Base-by-base conservation (phyloP, 2,329 filamentous ascomycete species). In the Microdochium paspali region DNA sequence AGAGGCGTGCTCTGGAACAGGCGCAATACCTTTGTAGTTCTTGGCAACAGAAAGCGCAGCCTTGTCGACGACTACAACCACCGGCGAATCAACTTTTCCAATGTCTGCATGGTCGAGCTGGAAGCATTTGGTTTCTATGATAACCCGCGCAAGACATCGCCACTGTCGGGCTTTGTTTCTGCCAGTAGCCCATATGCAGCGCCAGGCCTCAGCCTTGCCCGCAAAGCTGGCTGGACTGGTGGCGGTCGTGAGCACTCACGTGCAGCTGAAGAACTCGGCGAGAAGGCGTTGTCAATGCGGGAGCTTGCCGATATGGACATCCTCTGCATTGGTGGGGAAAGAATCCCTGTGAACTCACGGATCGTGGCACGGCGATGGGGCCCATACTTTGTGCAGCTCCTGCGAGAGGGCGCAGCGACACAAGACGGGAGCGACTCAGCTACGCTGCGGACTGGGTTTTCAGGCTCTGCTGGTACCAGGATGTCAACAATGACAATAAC, bases 1-100 rank as follows among this genome's bases (percentile, higher is more conserved):
- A 79, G 93, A 49, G 93, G 93, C 35, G 80, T 98, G 25, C 67
- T 98, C 7, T 98, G 93, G 93, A 87, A 87, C 59, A 80, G 91
- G 40, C 80, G 93, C 52, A 98, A 96, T 61, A 88, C 89, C 0
- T 98, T 97, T 68, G 90, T 97, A 28, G 91, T 98, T 53, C 74
- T 98, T 31, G 93, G 93, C 44, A 94, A 96, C 64, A 81, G 93
- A 31, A 95, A 95, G 66, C 77, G 93, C 52, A 96, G 87, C 56
- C 74, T 98, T 26, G 91, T 97, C 1, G 91, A 98, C 56, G 93
- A 98, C 65, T 98, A 98, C 66, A 97, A 97, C 62, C 93, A 97
- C 60, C 85, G 93, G 10, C 85, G 93, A 24, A 94, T 98, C 66
- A 98, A 98, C 66, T 98, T 97, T 63, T 87, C 87, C 10, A 94